Evolutionary conservation across 805 yeast genomes (phyloP), one percentile per base, ranked within the genome.

Genomic region (Saturnispora serradocipensis): DNA sequence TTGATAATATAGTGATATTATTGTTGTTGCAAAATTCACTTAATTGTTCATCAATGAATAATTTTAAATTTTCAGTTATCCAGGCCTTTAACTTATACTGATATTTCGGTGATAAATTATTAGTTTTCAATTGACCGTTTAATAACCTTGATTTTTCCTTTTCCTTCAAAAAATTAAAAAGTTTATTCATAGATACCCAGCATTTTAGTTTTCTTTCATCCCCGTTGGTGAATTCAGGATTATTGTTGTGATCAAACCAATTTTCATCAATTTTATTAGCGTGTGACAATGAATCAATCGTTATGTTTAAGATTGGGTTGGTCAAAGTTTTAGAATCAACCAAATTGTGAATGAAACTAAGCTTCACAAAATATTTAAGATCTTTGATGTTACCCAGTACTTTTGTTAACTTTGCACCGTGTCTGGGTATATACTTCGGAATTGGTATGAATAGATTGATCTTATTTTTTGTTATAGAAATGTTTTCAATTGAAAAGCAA

Each of bases 11-110:
- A 4, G 64, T 60, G 2, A 71, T 51, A 3, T 57, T 51, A 9
- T 66, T 53, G 5, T 56, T 46, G 2, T 48, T 20, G 22, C 67
- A 63, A 53, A 56, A 69, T n/a, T 53, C 43, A 1, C 69, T 58
- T 22, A 67, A 53, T 28, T 63, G 46, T 48, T 70, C 70, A 45
- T 70, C 68, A n/a, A 68, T 56, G 36, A 69, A 46, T 8, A 64
- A 27, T 30, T 55, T 46, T 1, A 63, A 42, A 52, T 63, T 70
- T 18, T 55, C 56, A 25, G 56, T 36, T 38, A 65, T 56, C 64
- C 65, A 60, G 15, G 20, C n/a, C 39, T 45, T 22, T 36, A 46
- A 7, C 25, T 15, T 15, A 8, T n/a, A 46, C 27, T 28, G 24
- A 11, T 38, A 38, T 11, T 10, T 38, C 11, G 15, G 20, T n/a